Percentiles rank a stretch among this genome's conserved stretches.
Evolutionary conservation across 1,284 basidiomycete species (phyloP).

Genomic region (Kwoniella shivajii): DNA sequence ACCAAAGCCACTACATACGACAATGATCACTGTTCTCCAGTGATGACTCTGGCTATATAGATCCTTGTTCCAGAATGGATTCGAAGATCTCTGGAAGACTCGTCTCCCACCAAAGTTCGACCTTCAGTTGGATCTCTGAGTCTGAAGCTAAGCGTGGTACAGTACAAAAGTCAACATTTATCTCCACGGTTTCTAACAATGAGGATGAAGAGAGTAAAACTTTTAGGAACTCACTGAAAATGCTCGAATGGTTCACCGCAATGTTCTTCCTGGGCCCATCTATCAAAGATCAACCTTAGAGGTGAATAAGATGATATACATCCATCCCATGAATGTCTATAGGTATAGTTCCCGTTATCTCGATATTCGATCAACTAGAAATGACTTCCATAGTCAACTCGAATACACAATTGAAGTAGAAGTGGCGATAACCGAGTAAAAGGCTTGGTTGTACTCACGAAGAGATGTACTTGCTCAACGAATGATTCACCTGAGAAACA

Average conservation of each 20-base stretch:
- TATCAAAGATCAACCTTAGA: constrained; percentile 4
- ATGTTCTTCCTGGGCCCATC: constrained; percentile 6
- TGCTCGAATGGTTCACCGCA: background rate
- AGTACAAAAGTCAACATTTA: background rate
- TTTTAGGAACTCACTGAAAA: background rate
- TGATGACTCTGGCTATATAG: background rate
- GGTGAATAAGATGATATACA: constrained; percentile 8
- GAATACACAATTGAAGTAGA: too few species aligned
- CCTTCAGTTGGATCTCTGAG: background rate
- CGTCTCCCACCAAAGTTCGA: background rate
- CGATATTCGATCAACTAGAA: background rate
- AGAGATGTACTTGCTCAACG: constrained; percentile 6
- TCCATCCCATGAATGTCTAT: constrained; percentile 7
- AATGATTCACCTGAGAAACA: constrained; percentile 1
- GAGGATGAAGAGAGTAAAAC: too few species aligned
- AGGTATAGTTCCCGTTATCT: background rate
- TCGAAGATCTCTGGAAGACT: background rate
- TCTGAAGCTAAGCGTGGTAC: background rate
- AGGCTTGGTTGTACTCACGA: background rate
- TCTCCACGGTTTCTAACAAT: too few species aligned
- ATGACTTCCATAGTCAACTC: too few species aligned
- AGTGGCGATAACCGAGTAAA: too few species aligned
- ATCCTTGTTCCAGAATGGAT: constrained; percentile 2
- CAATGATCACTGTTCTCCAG: too few species aligned
- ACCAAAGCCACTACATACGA: too few species aligned